phyloP scores from a whole-genome alignment of 495 filamentous ascomycete species.

The Amniculicola lignicola region DNA sequence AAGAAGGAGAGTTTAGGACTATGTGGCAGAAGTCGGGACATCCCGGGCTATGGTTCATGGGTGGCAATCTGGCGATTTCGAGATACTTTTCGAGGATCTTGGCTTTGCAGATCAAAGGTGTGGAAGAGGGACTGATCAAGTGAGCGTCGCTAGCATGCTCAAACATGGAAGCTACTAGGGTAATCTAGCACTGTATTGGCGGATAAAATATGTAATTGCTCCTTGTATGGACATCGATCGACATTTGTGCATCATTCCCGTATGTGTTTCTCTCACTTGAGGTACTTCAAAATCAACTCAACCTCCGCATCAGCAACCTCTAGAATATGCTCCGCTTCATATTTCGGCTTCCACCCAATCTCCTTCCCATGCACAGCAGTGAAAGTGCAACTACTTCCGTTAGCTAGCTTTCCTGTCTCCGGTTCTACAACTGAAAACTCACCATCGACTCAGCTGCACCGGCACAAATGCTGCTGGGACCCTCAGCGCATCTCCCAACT shows the following conservation, averaged over 20 bases:
- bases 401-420: slow-evolving; percentile 18
- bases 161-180: too few species aligned
- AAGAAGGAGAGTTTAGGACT: slow-evolving; percentile 66
- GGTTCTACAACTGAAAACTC: slow-evolving; percentile 26
- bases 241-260: too few species aligned
- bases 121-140: slow-evolving; percentile 42
- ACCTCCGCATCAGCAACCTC: slow-evolving; percentile 45
- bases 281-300: slow-evolving; percentile 39
- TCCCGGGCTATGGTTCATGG: slow-evolving; percentile 80
- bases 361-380: slow-evolving; percentile 40
- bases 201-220: too few species aligned
- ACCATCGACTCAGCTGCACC: slow-evolving; percentile 45
- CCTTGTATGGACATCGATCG: too few species aligned
- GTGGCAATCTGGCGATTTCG: slow-evolving; percentile 72
- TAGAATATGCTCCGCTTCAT: slow-evolving; percentile 44
- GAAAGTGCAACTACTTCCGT: slow-evolving; percentile 37
- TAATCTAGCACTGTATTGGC: too few species aligned
- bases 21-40: slow-evolving; percentile 73
- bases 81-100: slow-evolving; percentile 68
- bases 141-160: too few species aligned
- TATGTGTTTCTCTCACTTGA: too few species aligned
- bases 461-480: slow-evolving; percentile 37
- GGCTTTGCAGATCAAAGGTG: slow-evolving; percentile 73
- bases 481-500: slow-evolving; percentile 43
- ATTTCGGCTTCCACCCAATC: slow-evolving; percentile 46